Base-by-base conservation (phyloP, 352 stramenopile species). In the Pythium phragmitis region DNA sequence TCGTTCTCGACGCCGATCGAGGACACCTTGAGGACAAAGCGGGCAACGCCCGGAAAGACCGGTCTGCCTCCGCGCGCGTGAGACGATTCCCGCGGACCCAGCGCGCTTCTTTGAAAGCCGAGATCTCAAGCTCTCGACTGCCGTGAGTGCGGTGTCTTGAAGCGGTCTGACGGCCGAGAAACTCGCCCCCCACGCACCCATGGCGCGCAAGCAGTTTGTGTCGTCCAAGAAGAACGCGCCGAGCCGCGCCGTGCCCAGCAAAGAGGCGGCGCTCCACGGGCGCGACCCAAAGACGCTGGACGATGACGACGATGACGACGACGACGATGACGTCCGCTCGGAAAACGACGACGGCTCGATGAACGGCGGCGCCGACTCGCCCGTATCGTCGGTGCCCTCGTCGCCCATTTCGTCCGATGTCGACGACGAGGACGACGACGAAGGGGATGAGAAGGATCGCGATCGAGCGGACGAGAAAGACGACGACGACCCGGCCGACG, bases 151-250 rank as follows among this genome's bases (percentile, higher is more conserved):
- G 21, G 26, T 9, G 16, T 13, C 8, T 19, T 7, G 9, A 51
- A 5, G 46, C 16, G 23, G 26, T 13, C 47, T 60, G 37, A 42
- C 60, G 5, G 39, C 33, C 49, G 59, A 65, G 57, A 46, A 46
- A 36, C 33, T 26, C 13, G 7, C 13, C 9, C 11, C 9, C 14
- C 17, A 21, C n/a, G 19, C 19, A 64, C 30, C 49, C 50, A 94
- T 94, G 85, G 85, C 85, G 42, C 80, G 87, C 60, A 88, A 89
- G 69, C 85, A 90, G 70, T 92, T 94, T 58, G 85, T 94, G 41
- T 94, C 85, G 34, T 94, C 81, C 63, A 94, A 90, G 77, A 94
- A 94, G 72, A 94, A 91, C 71, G 85, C 78, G 68, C 85, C 85
- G 45, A 91, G 80, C 65, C 85, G 82, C 57, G 75, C 69, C 30